phyloP scores from a whole-genome alignment of 768 basidiomycete genomes.

The Ephemerocybe angulata region DNA sequence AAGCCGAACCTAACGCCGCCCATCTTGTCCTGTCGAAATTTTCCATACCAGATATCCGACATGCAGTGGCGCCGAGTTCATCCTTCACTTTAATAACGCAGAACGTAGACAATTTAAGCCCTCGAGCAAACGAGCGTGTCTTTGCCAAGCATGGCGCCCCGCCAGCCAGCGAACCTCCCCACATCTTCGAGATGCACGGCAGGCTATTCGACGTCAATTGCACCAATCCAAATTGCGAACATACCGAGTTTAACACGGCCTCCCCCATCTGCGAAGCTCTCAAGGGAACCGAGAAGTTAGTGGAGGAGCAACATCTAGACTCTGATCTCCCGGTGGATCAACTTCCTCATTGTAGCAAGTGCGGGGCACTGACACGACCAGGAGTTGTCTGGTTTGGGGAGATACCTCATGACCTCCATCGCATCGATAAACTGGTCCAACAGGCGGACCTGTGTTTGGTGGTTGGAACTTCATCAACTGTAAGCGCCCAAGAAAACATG shows the following conservation, averaged over 20 bases:
- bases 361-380: constrained; percentile 42
- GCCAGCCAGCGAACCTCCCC: constrained; percentile 22
- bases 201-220: constrained; percentile 52
- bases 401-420: constrained; percentile 31
- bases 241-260: constrained; percentile 35
- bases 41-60: constrained; percentile 35
- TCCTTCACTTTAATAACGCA: constrained; percentile 55
- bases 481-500: constrained; percentile 19
- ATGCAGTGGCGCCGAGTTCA: constrained; percentile 37
- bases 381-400: constrained; percentile 63
- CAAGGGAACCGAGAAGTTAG: constrained; percentile 37
- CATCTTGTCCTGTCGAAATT: constrained; percentile 49
- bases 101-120: constrained; percentile 57
- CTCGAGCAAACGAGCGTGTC: constrained; percentile 32
- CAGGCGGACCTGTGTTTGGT: constrained; percentile 52
- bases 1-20: constrained; percentile 51
- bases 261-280: constrained; percentile 47
- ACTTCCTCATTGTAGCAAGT: constrained; percentile 44
- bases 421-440: constrained; percentile 38
- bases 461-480: constrained; percentile 52
- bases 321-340: constrained; percentile 34
- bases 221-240: constrained; percentile 36
- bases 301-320: constrained; percentile 32
- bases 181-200: constrained; percentile 62
- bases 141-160: constrained; percentile 5